A percentile compares a stretch with the other conserved stretches of the same genome.
These are phyloP conservation scores for Haematococcus lacustris DNA, from an alignment of 139 green algal genomes.

Conservation along the genomic window DNA sequence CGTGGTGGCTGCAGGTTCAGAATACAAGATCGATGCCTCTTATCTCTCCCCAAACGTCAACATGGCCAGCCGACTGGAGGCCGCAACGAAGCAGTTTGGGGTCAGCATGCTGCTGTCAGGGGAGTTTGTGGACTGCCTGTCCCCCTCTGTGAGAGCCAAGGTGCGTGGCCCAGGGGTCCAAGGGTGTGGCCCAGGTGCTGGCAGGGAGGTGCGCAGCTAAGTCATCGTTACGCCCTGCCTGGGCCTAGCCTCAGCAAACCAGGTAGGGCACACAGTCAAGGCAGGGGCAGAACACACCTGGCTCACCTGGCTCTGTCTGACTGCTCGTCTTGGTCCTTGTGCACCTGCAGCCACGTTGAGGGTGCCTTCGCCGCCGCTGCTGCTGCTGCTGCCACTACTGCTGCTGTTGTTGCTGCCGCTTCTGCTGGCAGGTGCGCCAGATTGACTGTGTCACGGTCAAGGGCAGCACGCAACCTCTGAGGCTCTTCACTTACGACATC, in stretches of 20 bases:
- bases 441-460: constrained; percentile 93
- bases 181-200: no score
- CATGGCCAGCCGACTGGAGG: constrained; percentile 90
- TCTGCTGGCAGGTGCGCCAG: no score
- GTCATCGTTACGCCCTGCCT: constrained; percentile 5
- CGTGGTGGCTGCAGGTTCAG: constrained; percentile 43
- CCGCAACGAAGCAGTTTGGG: constrained; percentile 92
- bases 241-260: no score
- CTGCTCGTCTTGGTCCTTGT: background rate
- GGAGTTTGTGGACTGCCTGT: constrained; percentile 68
- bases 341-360: background rate
- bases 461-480: constrained; percentile 72
- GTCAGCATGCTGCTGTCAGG: constrained; percentile 68
- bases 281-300: no score
- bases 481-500: constrained; percentile 75
- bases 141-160: constrained; percentile 16
- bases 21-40: constrained; percentile 94
- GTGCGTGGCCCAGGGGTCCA: no score
- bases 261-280: no score
- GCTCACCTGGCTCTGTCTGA: constrained; percentile 7
- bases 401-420: no score
- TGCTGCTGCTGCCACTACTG: no score
- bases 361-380: no score
- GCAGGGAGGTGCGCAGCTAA: background rate
- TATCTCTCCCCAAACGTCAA: constrained; percentile 97